Evolutionary conservation across 2,329 filamentous ascomycete genomes (phyloP).

Genomic region (Stagonosporopsis chrysanthemi): DNA sequence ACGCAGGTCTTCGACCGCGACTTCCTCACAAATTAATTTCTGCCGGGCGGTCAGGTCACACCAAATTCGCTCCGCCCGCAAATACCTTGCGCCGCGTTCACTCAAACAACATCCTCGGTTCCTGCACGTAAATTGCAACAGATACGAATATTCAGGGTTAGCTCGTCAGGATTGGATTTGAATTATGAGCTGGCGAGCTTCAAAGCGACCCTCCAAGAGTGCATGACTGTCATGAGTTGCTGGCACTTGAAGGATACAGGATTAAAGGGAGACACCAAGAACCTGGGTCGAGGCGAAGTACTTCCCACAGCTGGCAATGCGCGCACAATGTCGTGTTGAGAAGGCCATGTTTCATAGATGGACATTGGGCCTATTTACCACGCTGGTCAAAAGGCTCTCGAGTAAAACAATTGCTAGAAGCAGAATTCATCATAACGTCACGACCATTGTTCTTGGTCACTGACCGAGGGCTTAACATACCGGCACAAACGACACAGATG

Average conservation of each 20-base stretch:
- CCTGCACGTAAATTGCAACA: neutral
- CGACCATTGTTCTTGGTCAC: neutral
- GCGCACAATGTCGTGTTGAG: too few species aligned
- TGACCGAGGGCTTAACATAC: too few species aligned
- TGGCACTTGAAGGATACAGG: too few species aligned
- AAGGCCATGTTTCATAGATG: neutral
- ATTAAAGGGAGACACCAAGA: too few species aligned
- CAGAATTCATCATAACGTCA: neutral
- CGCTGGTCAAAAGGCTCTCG: too few species aligned
- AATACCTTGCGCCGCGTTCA: neutral
- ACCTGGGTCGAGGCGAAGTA: too few species aligned
- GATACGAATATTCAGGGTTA: neutral
- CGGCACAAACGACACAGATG: too few species aligned
- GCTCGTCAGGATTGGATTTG: too few species aligned
- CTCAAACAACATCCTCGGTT: neutral
- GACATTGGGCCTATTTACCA: neutral
- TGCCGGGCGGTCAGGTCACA: constrained; percentile 13
- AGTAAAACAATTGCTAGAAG: neutral
- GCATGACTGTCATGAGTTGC: too few species aligned
- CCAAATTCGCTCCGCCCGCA: neutral
- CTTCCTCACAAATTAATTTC: constrained; percentile 17
- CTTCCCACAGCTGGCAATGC: too few species aligned
- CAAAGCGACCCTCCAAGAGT: too few species aligned
- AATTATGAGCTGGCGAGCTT: too few species aligned
- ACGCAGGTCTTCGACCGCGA: neutral